Base-by-base conservation (phyloP, 805 yeast genomes). In the Kurtzmaniella fragi region DNA sequence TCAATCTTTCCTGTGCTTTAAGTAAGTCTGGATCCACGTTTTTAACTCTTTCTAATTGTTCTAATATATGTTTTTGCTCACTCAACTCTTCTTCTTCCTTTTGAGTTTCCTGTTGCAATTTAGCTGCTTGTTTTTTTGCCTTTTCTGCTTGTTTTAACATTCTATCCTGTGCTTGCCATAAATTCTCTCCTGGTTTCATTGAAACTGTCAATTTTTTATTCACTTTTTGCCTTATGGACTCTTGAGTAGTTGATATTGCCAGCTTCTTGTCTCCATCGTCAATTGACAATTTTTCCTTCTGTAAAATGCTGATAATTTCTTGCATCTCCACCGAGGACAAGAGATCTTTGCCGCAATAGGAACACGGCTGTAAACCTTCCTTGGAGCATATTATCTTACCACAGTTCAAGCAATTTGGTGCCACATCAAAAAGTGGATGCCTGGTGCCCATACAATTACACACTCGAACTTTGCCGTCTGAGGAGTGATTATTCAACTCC, bases 371-470 rank as follows among this genome's bases (percentile, higher is more conserved):
- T 17, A 87, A 64, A 0, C 98, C 98, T 54, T 93, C 98, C 49
- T 81, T 82, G 3, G 75, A 72, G 64, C 99, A 93, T 2, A 93
- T 86, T 31, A 93, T 86, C 58, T 89, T 86, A 9, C 99, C 99
- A 58, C 99, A 93, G 43, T 84, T 80, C 31, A 93, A 62, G 52
- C 99, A 93, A 56, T 93, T 93, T 1, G 99, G 98, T 2, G 95
- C 93, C 46, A 84, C 74, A 41, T 86, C 95, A 45, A 88, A 84
- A 25, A 93, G 62, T 3, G 96, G 95, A 54, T 93, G 99, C 43
- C 84, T 68, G 0, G 84, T 76, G 1, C 91, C 97, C 79, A 82
- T 85, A 54, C 98, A 90, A 45, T 82, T 77, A 56, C 98, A 90
- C 4, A 50, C 54, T 14, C 67, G 55, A 10, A 38, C 42, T 9